Evolutionary conservation across 2,329 filamentous ascomycete genomes (phyloP).

Genomic region (Trichoderma hamatum): DNA sequence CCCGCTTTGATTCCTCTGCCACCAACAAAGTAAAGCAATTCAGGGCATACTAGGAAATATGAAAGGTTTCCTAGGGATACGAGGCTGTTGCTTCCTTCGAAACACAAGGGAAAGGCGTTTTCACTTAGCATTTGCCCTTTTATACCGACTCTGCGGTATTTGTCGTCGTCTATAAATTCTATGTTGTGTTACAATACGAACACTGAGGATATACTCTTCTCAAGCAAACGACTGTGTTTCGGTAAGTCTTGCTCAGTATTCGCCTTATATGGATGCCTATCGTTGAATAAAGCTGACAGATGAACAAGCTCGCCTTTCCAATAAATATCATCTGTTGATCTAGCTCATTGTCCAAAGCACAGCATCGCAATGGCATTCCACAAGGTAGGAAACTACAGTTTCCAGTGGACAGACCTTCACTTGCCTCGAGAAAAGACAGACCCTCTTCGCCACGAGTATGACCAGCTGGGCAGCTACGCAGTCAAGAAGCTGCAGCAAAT

Average conservation of each 20-base stretch:
- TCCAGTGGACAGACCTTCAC: constrained; percentile 32
- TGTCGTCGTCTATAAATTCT: neutral
- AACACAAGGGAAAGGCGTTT: neutral
- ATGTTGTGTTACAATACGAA: neutral
- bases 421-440: constrained; percentile 27
- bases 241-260: neutral
- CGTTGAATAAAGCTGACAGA: neutral
- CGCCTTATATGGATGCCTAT: neutral
- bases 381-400: constrained; percentile 30
- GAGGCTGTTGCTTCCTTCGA: neutral
- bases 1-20: neutral
- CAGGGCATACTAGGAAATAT: neutral
- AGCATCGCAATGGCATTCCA: constrained; percentile 11
- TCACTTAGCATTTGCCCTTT: neutral
- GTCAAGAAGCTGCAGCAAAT: constrained; percentile 30
- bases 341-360: neutral
- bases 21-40: neutral
- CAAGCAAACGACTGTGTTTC: neutral
- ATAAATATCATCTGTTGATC: neutral
- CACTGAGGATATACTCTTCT: neutral
- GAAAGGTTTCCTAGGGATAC: neutral
- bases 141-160: neutral
- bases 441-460: constrained; percentile 30
- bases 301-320: neutral
- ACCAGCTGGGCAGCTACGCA: constrained; percentile 30